Conservation (phyloP, 345 rosid species). For the Euclidium syriacum region DNA sequence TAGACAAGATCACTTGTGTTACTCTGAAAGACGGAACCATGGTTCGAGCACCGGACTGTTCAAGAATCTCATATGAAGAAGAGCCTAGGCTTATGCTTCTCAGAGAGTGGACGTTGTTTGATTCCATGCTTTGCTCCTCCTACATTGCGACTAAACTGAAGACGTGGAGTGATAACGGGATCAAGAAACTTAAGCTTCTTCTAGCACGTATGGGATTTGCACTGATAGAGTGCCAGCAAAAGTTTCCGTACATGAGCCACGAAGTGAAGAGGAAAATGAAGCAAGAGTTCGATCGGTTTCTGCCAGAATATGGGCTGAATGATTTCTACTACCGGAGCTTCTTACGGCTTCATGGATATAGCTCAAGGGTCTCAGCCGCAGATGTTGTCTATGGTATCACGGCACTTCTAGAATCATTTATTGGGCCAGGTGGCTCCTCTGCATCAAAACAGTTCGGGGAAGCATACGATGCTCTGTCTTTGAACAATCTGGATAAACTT, state of each 20-base stretch:
- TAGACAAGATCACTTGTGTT: conserved; percentile 68
- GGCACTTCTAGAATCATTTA: conserved; percentile 91
- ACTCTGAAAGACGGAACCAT: conserved; percentile 90
- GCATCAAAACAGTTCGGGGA: conserved; percentile 91
- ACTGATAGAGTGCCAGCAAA: conserved; percentile 88
- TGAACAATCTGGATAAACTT: conserved; percentile 67
- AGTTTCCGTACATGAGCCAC: conserved; percentile 89
- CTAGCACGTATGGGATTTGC: conserved; percentile 97
- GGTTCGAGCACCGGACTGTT: conserved; percentile 79
- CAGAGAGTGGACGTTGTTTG: conserved; percentile 93
- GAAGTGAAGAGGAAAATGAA: conserved; percentile 88
- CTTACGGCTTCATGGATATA: conserved; percentile 80
- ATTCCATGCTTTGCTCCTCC: conserved; percentile 89
- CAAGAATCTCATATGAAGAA: conserved; percentile 85
- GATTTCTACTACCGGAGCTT: conserved; percentile 88
- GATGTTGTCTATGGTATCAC: conserved; percentile 95
- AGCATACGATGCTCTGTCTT: conserved; percentile 87
- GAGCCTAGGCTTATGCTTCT: conserved; percentile 89
- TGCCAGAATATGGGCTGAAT: conserved; percentile 85
- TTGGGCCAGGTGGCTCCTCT: conserved; percentile 64
- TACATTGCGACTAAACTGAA: conserved; percentile 81
- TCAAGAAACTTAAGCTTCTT: conserved; percentile 90
- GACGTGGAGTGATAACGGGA: conserved; percentile 97
- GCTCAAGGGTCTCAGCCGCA: conserved; percentile 93
- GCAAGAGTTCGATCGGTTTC: conserved; percentile 73